Percentiles rank a stretch among this genome's conserved stretches.
These are phyloP conservation scores for Aspergillus eucalypticola DNA, from an alignment of 2,329 filamentous ascomycete genomes.

Conservation along the genomic window DNA sequence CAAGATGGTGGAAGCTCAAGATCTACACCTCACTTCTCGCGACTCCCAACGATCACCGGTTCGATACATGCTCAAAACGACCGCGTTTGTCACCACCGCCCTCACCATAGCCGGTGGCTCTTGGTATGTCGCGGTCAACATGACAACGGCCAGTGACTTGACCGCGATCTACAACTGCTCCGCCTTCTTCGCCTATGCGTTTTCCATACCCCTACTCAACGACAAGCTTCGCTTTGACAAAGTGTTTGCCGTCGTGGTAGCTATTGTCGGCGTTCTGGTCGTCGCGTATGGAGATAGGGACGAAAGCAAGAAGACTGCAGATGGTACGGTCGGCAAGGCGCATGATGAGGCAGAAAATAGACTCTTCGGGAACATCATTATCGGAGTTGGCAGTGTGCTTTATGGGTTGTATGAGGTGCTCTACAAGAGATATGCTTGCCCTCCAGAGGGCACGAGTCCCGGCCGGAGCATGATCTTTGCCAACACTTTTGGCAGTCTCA, in stretches of 20 bases:
- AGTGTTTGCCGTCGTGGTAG: conserved; percentile 79
- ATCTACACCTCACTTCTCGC: conserved; percentile 61
- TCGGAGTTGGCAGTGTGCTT: conserved; percentile 83
- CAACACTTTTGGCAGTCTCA: conserved; percentile 84
- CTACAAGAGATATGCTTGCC: conserved; percentile 91
- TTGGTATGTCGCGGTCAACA: conserved; percentile 93
- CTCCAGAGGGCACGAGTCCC: conserved; percentile 81
- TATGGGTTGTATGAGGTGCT: conserved; percentile 97
- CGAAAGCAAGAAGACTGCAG: conserved; percentile 48
- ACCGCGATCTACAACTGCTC: conserved; percentile 99
- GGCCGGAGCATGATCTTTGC: conserved; percentile 95
- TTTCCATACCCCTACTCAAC: conserved; percentile 84
- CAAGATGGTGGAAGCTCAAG: conserved; percentile 82
- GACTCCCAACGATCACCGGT: conserved; percentile 52
- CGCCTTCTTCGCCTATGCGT: conserved; percentile 97
- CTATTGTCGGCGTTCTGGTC: conserved; percentile 86
- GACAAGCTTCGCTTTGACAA: conserved; percentile 85
- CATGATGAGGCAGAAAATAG: conserved; percentile 64
- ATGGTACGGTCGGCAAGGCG: conserved; percentile 40
- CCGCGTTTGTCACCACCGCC: conserved; percentile 77
- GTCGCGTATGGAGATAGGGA: conserved; percentile 86
- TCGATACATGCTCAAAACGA: conserved; percentile 76
- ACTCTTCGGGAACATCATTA: conserved; percentile 84
- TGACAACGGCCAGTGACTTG: conserved; percentile 89
- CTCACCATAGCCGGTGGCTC: conserved; percentile 87